These are phyloP conservation scores for Rhynchospora breviuscula DNA, from an alignment of 176 grass and related monocot species.

Conservation along the genomic window DNA sequence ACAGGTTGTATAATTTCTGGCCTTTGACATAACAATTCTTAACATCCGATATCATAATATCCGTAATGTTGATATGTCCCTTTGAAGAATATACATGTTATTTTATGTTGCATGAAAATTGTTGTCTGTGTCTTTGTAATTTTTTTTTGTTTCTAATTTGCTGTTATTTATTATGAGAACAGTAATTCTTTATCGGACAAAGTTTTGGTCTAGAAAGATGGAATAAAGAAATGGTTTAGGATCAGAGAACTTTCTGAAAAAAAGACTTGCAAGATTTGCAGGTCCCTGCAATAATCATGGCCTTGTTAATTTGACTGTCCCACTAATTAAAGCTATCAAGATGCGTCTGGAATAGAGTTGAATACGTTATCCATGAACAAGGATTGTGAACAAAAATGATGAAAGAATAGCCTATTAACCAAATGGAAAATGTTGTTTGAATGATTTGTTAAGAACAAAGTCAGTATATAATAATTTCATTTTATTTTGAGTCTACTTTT, in stretches of 20 bases:
- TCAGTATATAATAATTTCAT: too few species aligned
- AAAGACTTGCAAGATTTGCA: background rate
- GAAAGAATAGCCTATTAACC: too few species aligned
- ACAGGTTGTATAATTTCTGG: conserved; percentile 42
- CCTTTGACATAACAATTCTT: background rate
- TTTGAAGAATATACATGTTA: background rate
- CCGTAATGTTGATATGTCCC: background rate
- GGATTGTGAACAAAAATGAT: too few species aligned
- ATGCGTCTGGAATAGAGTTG: too few species aligned
- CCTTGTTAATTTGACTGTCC: background rate
- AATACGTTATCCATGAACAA: too few species aligned
- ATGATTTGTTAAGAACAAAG: too few species aligned
- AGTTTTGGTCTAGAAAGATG: background rate
- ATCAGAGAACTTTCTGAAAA: background rate
- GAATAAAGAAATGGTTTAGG: background rate
- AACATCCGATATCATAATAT: conserved; percentile 9
- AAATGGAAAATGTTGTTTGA: too few species aligned
- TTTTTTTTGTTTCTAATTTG: conserved; percentile 1
- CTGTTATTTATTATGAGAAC: background rate
- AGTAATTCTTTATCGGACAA: background rate
- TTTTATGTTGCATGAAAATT: background rate
- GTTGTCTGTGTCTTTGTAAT: background rate
- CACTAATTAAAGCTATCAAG: too few species aligned
- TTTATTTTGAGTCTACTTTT: too few species aligned
- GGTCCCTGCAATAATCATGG: background rate